Evolutionary conservation across 1,139 yeast species (phyloP).

Genomic region (Groenewaldozyma auringiensis): DNA sequence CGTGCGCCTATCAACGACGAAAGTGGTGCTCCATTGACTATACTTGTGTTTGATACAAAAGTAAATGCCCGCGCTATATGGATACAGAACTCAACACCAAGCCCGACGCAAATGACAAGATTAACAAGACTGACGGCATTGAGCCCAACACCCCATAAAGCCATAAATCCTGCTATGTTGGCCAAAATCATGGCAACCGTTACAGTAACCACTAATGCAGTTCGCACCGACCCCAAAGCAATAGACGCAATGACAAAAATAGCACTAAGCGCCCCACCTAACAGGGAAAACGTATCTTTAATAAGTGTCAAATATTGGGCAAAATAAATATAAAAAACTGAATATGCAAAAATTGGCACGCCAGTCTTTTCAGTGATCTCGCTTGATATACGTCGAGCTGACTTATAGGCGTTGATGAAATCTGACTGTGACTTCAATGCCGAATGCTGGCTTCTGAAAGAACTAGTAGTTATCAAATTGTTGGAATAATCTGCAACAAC

Average conservation of each 20-base stretch:
- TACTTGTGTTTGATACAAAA: conserved; percentile 23
- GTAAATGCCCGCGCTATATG: conserved; percentile 79
- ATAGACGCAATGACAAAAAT: conserved; percentile 50
- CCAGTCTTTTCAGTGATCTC: conserved; percentile 44
- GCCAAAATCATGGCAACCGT: conserved; percentile 60
- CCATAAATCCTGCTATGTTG: conserved; percentile 75
- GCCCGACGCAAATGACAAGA: conserved; percentile 79
- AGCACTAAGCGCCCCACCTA: conserved; percentile 48
- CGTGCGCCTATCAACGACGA: conserved; percentile 14
- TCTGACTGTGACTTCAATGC: conserved; percentile 80
- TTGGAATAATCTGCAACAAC: conserved; percentile 39
- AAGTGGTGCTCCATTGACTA: background rate
- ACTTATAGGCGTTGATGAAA: conserved; percentile 70
- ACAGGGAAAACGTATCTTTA: conserved; percentile 46
- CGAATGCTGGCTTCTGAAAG: conserved; percentile 71
- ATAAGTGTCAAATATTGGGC: conserved; percentile 74
- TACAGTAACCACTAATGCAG: conserved; percentile 48
- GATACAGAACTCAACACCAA: conserved; percentile 87
- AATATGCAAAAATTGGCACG: conserved; percentile 74
- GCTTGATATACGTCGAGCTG: conserved; percentile 60
- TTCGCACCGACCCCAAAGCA: conserved; percentile 58
- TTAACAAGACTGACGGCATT: conserved; percentile 90
- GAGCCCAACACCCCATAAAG: conserved; percentile 63
- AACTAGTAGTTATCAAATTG: conserved; percentile 45
- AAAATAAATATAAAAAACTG: conserved; percentile 87